These are phyloP conservation scores for Pulicaria dysenterica DNA, from an alignment of 129 eudicot genomes.

Conservation along the genomic window DNA sequence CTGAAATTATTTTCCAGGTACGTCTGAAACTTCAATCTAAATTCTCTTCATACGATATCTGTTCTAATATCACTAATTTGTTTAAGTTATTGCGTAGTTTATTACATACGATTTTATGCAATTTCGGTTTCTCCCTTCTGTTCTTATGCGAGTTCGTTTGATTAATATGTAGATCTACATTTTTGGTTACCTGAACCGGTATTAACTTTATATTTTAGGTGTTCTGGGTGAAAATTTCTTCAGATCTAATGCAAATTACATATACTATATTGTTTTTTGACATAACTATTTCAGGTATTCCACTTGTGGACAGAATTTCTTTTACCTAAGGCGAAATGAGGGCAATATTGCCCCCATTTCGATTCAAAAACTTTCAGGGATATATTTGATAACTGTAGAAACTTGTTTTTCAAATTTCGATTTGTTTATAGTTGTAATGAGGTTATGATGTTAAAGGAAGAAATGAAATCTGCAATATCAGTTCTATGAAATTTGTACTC, in stretches of 20 bases:
- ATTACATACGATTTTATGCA: background rate
- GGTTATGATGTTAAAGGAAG: background rate
- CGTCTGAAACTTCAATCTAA: background rate
- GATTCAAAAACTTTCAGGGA: background rate
- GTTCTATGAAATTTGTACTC: background rate
- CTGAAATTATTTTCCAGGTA: slow-evolving; percentile 18
- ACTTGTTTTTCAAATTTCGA: background rate
- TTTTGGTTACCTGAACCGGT: slow-evolving; percentile 2
- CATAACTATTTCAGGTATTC: slow-evolving; percentile 7
- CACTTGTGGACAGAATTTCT: background rate
- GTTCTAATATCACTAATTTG: background rate
- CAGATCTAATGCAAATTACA: slow-evolving; percentile 17
- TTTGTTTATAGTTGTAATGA: background rate
- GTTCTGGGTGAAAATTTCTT: background rate
- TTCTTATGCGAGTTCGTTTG: slow-evolving; percentile 10
- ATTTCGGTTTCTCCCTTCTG: background rate
- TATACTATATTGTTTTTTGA: background rate
- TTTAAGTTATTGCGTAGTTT: slow-evolving; percentile 5
- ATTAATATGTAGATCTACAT: slow-evolving; percentile 30
- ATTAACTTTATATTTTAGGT: slow-evolving; percentile 12
- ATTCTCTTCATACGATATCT: background rate
- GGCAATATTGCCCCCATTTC: background rate
- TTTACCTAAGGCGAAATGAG: too few species aligned
- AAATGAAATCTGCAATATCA: slow-evolving; percentile 3
- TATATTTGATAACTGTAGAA: background rate